These are phyloP conservation scores for Gossypium trilobum DNA, from an alignment of 441 rosid genomes.

Conservation along the genomic window DNA sequence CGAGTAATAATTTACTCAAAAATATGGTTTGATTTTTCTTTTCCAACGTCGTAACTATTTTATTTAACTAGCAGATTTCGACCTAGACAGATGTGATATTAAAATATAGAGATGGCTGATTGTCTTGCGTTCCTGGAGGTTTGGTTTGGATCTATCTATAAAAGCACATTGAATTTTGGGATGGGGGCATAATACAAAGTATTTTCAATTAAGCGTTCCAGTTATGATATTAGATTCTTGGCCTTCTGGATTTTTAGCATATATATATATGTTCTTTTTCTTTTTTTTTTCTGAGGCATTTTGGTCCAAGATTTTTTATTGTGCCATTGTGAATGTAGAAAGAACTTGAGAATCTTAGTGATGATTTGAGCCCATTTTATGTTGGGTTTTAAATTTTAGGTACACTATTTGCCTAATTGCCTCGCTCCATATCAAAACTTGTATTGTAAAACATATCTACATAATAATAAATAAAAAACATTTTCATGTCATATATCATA, in stretches of 20 bases:
- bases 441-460: too few species aligned
- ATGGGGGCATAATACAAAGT: conserved; percentile 19
- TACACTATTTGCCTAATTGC: background rate
- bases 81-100: conserved; percentile 19
- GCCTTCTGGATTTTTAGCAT: conserved; percentile 14
- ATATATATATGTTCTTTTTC: conserved; percentile 16
- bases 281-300: background rate
- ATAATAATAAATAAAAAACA: too few species aligned
- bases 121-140: conserved; percentile 25
- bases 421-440: too few species aligned
- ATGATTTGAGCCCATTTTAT: background rate
- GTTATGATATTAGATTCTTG: conserved; percentile 13
- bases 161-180: conserved; percentile 29
- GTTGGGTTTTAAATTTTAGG: background rate
- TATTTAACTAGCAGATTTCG: conserved; percentile 21
- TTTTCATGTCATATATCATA: too few species aligned
- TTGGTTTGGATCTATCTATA: conserved; percentile 21
- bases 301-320: background rate
- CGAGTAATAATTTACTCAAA: background rate
- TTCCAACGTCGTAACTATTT: background rate
- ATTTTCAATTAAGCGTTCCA: conserved; percentile 4
- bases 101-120: conserved; percentile 20
- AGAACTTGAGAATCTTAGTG: background rate
- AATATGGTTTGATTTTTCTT: background rate
- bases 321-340: conserved; percentile 20